These are phyloP conservation scores for Ustilago hordei DNA, from an alignment of 1,284 basidiomycete species.

Conservation along the genomic window DNA sequence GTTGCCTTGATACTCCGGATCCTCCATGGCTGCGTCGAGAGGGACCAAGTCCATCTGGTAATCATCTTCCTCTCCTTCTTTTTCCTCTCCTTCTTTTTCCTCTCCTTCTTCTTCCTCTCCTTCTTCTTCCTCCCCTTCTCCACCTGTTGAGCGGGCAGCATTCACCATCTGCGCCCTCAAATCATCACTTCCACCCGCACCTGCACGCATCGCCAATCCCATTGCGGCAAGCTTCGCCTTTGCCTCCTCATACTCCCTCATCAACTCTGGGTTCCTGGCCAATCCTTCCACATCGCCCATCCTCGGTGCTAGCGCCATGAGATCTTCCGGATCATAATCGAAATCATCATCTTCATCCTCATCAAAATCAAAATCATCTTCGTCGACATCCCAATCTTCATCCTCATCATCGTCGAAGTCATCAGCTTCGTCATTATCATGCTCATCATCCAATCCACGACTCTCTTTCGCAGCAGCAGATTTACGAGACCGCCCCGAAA, in stretches of 20 bases:
- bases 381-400: slow-evolving; percentile 77
- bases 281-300: slow-evolving; percentile 48
- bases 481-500: slow-evolving; percentile 28
- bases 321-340: slow-evolving; percentile 63
- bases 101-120: not conserved
- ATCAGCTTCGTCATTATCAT: slow-evolving; percentile 21
- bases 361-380: slow-evolving; percentile 71
- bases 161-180: slow-evolving; percentile 13
- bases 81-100: slow-evolving; percentile 16
- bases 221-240: slow-evolving; percentile 48
- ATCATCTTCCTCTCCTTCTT: slow-evolving; percentile 39
- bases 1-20: slow-evolving; percentile 45
- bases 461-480: slow-evolving; percentile 23
- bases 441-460: slow-evolving; percentile 75
- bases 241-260: slow-evolving; percentile 63
- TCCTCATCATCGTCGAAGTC: slow-evolving; percentile 18
- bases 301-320: slow-evolving; percentile 55
- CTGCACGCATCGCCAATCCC: slow-evolving; percentile 24
- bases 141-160: slow-evolving; percentile 11
- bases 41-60: slow-evolving; percentile 53
- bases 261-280: slow-evolving; percentile 51
- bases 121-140: slow-evolving; percentile 18
- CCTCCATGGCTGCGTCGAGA: slow-evolving; percentile 46
- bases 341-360: slow-evolving; percentile 59
- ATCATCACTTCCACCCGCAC: not conserved